Evolutionary conservation across 2,329 filamentous ascomycete genomes (phyloP).

Genomic region (Mycosphaerella sp.): DNA sequence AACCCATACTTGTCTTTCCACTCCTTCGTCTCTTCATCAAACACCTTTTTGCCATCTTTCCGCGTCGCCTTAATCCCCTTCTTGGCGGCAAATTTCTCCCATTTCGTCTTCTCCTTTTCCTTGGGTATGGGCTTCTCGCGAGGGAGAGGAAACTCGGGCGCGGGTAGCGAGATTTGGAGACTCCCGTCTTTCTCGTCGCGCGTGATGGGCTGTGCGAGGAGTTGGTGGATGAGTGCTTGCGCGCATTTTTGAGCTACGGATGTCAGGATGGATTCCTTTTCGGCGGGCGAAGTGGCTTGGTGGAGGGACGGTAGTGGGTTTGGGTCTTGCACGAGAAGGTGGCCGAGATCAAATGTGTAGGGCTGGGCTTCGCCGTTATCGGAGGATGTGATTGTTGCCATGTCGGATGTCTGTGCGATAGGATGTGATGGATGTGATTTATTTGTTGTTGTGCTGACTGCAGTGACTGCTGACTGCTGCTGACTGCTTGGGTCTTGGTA

Average conservation of each 20-base stretch:
- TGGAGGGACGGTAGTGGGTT: constrained; percentile 63
- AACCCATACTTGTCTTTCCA: constrained; percentile 97
- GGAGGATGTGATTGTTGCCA: neutral
- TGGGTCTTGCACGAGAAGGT: constrained; percentile 78
- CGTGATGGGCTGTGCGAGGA: constrained; percentile 75
- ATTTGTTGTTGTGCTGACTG: neutral
- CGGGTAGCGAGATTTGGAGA: constrained; percentile 73
- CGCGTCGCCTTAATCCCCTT: constrained; percentile 92
- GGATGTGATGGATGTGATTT: neutral
- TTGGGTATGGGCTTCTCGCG: constrained; percentile 87
- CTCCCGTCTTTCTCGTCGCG: constrained; percentile 54
- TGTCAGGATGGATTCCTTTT: constrained; percentile 60
- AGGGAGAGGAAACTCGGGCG: constrained; percentile 64
- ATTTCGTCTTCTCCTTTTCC: constrained; percentile 79
- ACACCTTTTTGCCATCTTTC: constrained; percentile 73
- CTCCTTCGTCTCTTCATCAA: constrained; percentile 75
- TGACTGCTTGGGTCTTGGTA: no score
- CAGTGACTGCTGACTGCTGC: no score
- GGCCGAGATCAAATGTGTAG: constrained; percentile 85
- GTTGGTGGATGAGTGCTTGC: constrained; percentile 88
- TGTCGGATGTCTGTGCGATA: no score
- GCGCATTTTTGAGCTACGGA: constrained; percentile 78
- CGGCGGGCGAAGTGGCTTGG: constrained; percentile 38
- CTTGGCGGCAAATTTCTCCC: constrained; percentile 93
- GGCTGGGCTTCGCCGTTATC: constrained; percentile 64